Evolutionary conservation across 2,329 filamentous ascomycete species (phyloP).

Genomic region (Neoscytalidium dimidiatum): DNA sequence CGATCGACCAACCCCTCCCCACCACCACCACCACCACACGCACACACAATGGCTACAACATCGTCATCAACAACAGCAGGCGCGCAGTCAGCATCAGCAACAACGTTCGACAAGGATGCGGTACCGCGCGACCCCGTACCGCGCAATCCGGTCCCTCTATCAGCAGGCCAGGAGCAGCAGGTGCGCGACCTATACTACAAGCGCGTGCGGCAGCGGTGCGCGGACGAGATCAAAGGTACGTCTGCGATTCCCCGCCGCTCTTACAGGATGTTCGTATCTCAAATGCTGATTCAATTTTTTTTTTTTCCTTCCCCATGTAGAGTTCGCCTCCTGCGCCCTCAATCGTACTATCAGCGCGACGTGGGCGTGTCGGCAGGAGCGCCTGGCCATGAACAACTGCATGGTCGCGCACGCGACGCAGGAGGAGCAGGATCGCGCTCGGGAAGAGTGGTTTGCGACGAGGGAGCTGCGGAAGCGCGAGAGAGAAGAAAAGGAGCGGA

Average conservation of each 20-base stretch:
- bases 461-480: slow-evolving; percentile 70
- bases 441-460: slow-evolving; percentile 89
- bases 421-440: slow-evolving; percentile 80
- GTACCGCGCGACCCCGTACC: slow-evolving; percentile 19
- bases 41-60: slow-evolving; percentile 6
- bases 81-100: neutral
- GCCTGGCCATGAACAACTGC: slow-evolving; percentile 88
- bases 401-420: slow-evolving; percentile 87
- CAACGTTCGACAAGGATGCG: neutral
- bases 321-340: slow-evolving; percentile 87
- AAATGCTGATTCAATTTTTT: neutral
- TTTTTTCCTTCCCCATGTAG: slow-evolving; percentile 48
- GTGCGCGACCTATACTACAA: slow-evolving; percentile 80
- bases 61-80: neutral
- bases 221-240: slow-evolving; percentile 53
- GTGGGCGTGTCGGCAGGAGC: slow-evolving; percentile 79
- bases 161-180: slow-evolving; percentile 77
- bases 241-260: neutral
- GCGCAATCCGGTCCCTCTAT: slow-evolving; percentile 80
- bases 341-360: slow-evolving; percentile 85
- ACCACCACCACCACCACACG: too few species aligned
- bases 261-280: too few species aligned
- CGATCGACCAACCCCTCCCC: neutral
- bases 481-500: slow-evolving; percentile 58
- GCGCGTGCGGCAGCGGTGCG: slow-evolving; percentile 74